Percentiles rank a stretch among this genome's conserved stretches.
Evolutionary conservation across 2,329 filamentous ascomycete genomes (phyloP).

Genomic region (Pseudopyrenochaeta lycopersici): DNA sequence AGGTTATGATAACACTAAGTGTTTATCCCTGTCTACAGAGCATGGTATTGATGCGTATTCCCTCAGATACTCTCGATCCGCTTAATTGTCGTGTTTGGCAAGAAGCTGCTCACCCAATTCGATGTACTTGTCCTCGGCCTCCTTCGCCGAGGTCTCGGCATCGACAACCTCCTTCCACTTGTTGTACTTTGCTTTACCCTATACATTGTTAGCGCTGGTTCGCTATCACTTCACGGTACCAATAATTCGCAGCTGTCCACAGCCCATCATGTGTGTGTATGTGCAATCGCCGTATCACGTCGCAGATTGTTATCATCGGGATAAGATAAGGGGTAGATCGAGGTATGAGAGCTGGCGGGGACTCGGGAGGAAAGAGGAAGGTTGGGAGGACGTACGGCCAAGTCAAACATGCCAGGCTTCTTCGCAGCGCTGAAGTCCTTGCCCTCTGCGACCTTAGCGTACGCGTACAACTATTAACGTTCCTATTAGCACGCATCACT

Average conservation of each 20-base stretch:
- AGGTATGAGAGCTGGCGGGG: no score
- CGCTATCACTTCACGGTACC: background rate
- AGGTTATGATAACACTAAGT: no score
- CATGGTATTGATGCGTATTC: no score
- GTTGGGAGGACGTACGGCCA: conserved; percentile 63
- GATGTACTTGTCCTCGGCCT: conserved; percentile 82
- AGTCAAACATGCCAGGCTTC: conserved; percentile 73
- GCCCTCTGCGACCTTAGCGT: conserved; percentile 54
- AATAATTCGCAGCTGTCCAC: no score
- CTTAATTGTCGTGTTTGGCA: conserved; percentile 68
- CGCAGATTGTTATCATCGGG: no score
- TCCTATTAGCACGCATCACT: conserved; percentile 4
- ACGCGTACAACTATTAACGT: conserved; percentile 59
- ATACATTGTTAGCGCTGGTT: conserved; percentile 13
- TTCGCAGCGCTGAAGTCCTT: conserved; percentile 52
- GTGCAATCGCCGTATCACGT: no score
- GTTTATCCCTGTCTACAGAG: no score
- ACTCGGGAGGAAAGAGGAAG: background rate
- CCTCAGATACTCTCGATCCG: no score
- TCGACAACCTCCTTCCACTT: conserved; percentile 78
- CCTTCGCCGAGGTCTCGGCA: conserved; percentile 66
- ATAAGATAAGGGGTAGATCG: no score
- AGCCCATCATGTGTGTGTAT: no score
- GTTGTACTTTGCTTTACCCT: conserved; percentile 83
- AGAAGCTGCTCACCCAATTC: conserved; percentile 76